Base-by-base conservation (phyloP, 2,329 filamentous ascomycete species). In the Verticillium tricorpus region DNA sequence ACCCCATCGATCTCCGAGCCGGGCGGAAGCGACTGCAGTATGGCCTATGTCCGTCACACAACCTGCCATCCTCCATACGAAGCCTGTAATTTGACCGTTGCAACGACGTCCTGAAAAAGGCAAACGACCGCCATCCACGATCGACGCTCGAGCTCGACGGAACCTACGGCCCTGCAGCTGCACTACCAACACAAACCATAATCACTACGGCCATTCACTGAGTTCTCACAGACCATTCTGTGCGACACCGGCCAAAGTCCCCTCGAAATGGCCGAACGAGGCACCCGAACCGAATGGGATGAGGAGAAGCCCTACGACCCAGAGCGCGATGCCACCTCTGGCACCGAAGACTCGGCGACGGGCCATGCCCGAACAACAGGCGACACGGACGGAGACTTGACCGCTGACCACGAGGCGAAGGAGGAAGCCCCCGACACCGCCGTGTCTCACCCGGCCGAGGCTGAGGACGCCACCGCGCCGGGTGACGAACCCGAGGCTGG, bases 401-500 rank as follows among this genome's bases (percentile, higher is more conserved):
- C 45, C 45, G 45, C 19, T 19, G 19, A 52, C 45, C 45, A 28
- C 45, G 45, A 52, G n/a, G 45, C 17, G 11, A 52, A 52, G 45
- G 22, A 19, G 45, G 45, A 22, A 12, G 6, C 22, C 8, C 3
- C n/a, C 12, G 45, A 25, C 45, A 25, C 6, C 3, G 45, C 45
- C 45, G n/a, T 52, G 45, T 52, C 45, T 52, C 45, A 52, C 17
- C 11, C 45, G 45, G 19, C 45, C 45, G 45, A 52, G 19, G 45
- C 45, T 52, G 45, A 52, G 45, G 45, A 14, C 45, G 7, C 45
- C 55, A n/a, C 54, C 62, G 28, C 28, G 4, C 9, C 11, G 37
- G 17, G 35, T 31, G 54, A 55, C 45, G 61, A 56, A 39, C 73
- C 74, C 6, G 76, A 78, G 61, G 72, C 72, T 45, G 62, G 66